phyloP scores from a whole-genome alignment of 2,329 filamentous ascomycete species.

The Nemania bipapillata region DNA sequence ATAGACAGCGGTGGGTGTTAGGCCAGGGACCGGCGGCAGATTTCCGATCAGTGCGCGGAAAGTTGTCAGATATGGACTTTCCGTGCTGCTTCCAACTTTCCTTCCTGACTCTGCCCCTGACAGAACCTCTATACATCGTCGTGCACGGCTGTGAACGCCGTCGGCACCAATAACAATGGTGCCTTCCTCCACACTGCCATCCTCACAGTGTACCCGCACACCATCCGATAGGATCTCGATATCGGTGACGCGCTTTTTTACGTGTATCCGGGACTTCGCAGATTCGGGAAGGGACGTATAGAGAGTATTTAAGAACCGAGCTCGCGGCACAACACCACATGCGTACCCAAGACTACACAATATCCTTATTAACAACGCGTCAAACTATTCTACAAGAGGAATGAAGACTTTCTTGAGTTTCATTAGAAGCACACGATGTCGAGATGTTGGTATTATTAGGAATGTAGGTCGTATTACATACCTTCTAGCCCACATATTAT shows the following conservation, averaged over 20 bases:
- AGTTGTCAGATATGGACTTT: conserved; percentile 43
- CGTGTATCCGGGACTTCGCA: conserved; percentile 35
- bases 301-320: conserved; percentile 40
- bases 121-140: conserved; percentile 49
- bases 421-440: not conserved
- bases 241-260: conserved; percentile 43
- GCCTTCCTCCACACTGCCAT: conserved; percentile 51
- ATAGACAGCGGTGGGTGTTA: conserved; percentile 22
- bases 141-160: conserved; percentile 36
- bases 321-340: conserved; percentile 37
- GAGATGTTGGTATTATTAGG: not conserved
- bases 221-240: conserved; percentile 42
- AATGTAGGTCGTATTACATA: conserved; percentile 25
- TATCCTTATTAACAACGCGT: not conserved
- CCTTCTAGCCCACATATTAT: conserved; percentile 21
- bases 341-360: conserved; percentile 41
- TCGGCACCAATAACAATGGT: conserved; percentile 38
- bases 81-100: conserved; percentile 4
- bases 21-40: conserved; percentile 22
- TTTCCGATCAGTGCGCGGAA: conserved; percentile 40
- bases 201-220: conserved; percentile 49
- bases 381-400: not conserved
- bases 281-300: conserved; percentile 38
- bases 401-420: not conserved
- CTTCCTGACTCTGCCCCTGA: conserved; percentile 22